Evolutionary conservation across 257 asterid species (phyloP).

Genomic region (Solanum sejunctum): DNA sequence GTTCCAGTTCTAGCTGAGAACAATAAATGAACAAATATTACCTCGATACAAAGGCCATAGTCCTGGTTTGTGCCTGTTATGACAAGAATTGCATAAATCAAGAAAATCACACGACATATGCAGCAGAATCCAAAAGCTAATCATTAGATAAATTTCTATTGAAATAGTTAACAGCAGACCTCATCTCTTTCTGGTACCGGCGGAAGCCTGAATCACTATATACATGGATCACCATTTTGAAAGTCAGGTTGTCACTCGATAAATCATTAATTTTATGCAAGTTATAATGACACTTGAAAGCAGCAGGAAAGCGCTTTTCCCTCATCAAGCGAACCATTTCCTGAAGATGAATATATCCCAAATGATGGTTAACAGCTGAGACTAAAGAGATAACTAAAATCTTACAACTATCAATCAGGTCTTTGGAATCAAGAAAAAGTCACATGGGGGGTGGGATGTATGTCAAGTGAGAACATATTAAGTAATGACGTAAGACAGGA

Average conservation of each 20-base stretch:
- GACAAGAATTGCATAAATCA: neutral
- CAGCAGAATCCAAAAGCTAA: neutral
- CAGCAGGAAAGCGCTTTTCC: conserved; percentile 70
- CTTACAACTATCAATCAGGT: neutral
- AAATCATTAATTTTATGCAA: conserved; percentile 48
- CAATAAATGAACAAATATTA: conserved; percentile 9
- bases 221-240: conserved; percentile 94
- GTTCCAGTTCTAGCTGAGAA: neutral
- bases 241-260: conserved; percentile 61
- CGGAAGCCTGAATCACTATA: conserved; percentile 84
- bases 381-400: neutral
- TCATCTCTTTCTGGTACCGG: conserved; percentile 92
- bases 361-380: neutral
- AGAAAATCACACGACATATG: neutral
- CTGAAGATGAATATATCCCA: conserved; percentile 22
- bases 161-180: conserved; percentile 26
- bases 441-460: neutral
- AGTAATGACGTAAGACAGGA: neutral
- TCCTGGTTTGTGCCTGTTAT: conserved; percentile 66
- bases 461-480: no score
- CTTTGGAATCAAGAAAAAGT: neutral
- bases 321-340: conserved; percentile 81
- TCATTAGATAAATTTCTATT: neutral
- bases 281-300: conserved; percentile 79
- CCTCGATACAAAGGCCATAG: conserved; percentile 99